A percentile compares a stretch with the other conserved stretches of the same genome.
These are phyloP conservation scores for Pichia sp. DNA, from an alignment of 1,139 yeast genomes.

Conservation along the genomic window DNA sequence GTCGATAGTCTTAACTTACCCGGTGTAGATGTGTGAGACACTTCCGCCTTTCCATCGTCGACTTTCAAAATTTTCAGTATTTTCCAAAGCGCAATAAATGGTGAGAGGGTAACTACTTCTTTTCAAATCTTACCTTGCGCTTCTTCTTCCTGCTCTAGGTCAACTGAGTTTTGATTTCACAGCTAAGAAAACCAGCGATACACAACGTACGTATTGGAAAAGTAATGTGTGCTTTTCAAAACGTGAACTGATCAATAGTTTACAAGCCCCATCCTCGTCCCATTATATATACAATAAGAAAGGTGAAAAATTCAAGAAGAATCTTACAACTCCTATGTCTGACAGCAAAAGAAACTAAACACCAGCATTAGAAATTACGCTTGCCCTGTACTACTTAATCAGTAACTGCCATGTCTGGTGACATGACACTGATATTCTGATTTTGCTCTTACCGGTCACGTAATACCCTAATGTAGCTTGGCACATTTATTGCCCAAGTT, in stretches of 20 bases:
- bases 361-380: constrained; percentile 11
- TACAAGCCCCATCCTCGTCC: not conserved
- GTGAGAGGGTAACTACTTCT: too few relatives aligned
- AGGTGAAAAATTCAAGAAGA: not conserved
- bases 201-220: not conserved
- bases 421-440: constrained; percentile 4
- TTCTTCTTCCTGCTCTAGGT: too few relatives aligned
- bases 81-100: not conserved
- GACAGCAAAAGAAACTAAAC: not conserved
- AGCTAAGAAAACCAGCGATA: not conserved
- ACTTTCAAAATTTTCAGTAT: not conserved
- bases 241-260: not conserved
- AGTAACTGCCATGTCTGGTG: constrained; percentile 11
- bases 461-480: constrained; percentile 34
- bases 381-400: constrained; percentile 11
- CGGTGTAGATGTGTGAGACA: not conserved
- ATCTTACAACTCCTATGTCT: not conserved
- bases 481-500: not conserved
- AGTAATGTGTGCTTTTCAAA: not conserved
- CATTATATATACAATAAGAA: not conserved
- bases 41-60: not conserved
- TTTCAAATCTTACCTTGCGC: too few relatives aligned
- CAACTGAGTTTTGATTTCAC: not conserved
- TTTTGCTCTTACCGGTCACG: constrained; percentile 16
- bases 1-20: not conserved